phyloP scores from a whole-genome alignment of 2,329 filamentous ascomycete species.

The Ophiosphaerella herpotricha region DNA sequence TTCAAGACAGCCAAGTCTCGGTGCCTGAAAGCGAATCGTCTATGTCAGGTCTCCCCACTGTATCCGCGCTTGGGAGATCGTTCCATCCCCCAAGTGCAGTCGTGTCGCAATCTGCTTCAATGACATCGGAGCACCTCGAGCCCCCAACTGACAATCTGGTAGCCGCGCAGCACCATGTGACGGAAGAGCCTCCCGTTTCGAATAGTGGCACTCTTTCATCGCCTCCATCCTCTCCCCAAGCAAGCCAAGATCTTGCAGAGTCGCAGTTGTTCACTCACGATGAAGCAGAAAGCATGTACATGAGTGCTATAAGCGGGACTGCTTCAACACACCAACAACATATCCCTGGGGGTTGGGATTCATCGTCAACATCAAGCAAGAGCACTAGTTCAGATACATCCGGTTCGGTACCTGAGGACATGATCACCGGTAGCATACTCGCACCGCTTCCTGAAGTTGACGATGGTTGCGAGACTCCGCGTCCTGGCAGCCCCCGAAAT shows the following conservation, averaged over 20 bases:
- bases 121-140: conserved; percentile 4
- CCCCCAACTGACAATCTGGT: conserved; percentile 17
- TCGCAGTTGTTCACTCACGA: conserved; percentile 78
- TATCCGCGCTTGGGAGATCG: conserved; percentile 29
- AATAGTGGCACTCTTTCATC: conserved; percentile 3
- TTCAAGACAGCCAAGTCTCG: conserved; percentile 13
- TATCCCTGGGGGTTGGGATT: conserved; percentile 52
- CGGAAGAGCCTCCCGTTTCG: conserved; percentile 8
- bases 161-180: conserved; percentile 15
- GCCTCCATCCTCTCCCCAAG: conserved; percentile 8
- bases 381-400: conserved; percentile 32
- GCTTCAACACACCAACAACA: conserved; percentile 21
- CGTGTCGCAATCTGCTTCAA: conserved; percentile 14
- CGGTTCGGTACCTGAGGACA: conserved; percentile 32
- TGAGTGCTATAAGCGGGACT: conserved; percentile 65
- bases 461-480: conserved; percentile 47
- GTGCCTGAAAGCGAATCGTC: conserved; percentile 24
- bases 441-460: conserved; percentile 33
- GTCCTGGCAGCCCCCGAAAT: conserved; percentile 41
- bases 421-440: conserved; percentile 39
- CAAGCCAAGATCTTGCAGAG: conserved; percentile 37
- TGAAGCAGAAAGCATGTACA: conserved; percentile 85
- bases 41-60: conserved; percentile 24
- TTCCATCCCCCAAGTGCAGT: conserved; percentile 13
- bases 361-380: conserved; percentile 40